Evolutionary conservation across 306 rosid species (phyloP), one percentile per base, ranked within the genome.

Genomic region (Castanea sativa): DNA sequence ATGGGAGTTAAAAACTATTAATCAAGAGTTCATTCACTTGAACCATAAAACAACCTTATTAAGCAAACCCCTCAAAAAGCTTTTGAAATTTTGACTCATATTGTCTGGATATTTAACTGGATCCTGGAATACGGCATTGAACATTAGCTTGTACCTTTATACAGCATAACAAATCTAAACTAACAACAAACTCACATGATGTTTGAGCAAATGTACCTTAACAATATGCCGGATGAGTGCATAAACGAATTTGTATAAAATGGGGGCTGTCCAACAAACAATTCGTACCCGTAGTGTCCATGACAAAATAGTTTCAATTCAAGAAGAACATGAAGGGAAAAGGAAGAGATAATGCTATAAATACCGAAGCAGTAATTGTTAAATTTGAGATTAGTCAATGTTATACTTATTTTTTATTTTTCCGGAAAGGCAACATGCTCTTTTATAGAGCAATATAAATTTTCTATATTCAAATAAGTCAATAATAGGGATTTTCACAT

Each of bases 221-320:
- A 95, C 96, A 83, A 95, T 95, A 85, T 95, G 99, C 51, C 97
- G 86, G 68, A 95, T 89, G 82, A 95, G 95, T 58, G 98, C 97
- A 81, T 95, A 92, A 18, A 95, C 99, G 99, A 95, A 82, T 95
- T 93, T 67, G 98, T 95, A 83, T 93, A 95, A 85, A 95, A 95
- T 32, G 99, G 99, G 82, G 99, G 99, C 85, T 93, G 99, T 75
- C 99, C 99, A 80, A 93, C 99, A 89, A 83, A 95, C 78, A 95
- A 91, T 84, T 95, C 99, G n/a, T 95, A 95, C 88, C 99, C 92
- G 90, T 84, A 79, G 52, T 56, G 64, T 30, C 35, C 83, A 84
- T 55, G 51, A 80, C 69, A 74, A 82, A 61, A 14, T 10, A 84
- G 61, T 80, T 81, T 85, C 76, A 82, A 45, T 35, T 67, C 72